Evolutionary conservation across 78 protist genomes (phyloP), one percentile per base, ranked within the genome.

Genomic region (Dictyostelium purpureum): DNA sequence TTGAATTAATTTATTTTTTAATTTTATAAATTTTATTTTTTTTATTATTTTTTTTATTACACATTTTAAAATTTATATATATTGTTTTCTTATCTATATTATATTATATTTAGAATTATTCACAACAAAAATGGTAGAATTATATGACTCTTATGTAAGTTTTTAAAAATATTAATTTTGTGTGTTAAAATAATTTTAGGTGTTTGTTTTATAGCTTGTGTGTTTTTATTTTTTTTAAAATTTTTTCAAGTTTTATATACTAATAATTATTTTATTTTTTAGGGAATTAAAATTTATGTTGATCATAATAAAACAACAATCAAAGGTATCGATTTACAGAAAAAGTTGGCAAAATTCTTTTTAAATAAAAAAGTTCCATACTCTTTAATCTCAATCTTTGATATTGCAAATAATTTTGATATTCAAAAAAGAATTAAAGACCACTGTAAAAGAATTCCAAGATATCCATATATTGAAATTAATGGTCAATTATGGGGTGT

Each of bases 401-500:
- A 85, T 47, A 85, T 85, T 61, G 92, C 75, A 21, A n/a, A 85
- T 45, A 42, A 85, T 35, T 85, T 35, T 49, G 82, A 85, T 10
- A 85, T 52, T 28, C 92, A 85, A 85, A 77, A 42, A 61, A 66
- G 31, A 45, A 85, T 85, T 33, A 85, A 85, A 42, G 79, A 52
- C 14, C 92, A 85, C 42, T 73, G 65, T 31, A 70, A 74, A 52
- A 70, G 43, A 28, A 85, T 85, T 11, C 92, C 92, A 85, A 85
- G 51, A 56, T 85, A 85, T 57, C 92, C 92, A 57, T 85, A 85
- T 35, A 85, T 85, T 33, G 92, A 61, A 56, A 85, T 85, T 19
- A 73, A 73, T 85, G 92, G 92, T 47, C 31, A 45, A 43, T 59
- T 85, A 33, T 85, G 92, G 92, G 92, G 92, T 45, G 92, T 85